These are phyloP conservation scores for Mycena kentingensis DNA, from an alignment of 768 basidiomycete genomes.

Conservation along the genomic window DNA sequence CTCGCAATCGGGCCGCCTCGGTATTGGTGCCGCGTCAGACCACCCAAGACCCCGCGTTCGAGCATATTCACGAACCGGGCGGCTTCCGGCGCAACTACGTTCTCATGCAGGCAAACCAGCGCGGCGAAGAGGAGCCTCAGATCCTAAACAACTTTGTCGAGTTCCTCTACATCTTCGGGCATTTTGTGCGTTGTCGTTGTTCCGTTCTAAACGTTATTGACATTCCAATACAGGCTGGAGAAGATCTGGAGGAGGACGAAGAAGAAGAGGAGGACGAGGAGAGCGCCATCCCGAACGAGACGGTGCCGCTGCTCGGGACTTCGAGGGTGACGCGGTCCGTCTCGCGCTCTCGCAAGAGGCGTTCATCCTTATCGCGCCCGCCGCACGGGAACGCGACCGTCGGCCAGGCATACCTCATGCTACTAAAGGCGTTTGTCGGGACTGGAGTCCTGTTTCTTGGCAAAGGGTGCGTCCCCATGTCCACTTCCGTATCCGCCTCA, in stretches of 20 bases:
- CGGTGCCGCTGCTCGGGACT: slow-evolving; percentile 54
- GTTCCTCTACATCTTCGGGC: slow-evolving; percentile 92
- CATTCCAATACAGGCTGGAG: neutral
- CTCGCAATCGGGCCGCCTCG: slow-evolving; percentile 69
- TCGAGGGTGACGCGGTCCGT: slow-evolving; percentile 31
- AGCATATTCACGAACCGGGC: slow-evolving; percentile 94
- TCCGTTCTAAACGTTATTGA: neutral
- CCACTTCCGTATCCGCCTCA: neutral
- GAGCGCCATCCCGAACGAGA: slow-evolving; percentile 41
- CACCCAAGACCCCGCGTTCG: slow-evolving; percentile 73
- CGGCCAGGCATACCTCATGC: slow-evolving; percentile 89
- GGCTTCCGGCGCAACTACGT: slow-evolving; percentile 93
- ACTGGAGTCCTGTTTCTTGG: slow-evolving; percentile 96
- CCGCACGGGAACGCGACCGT: slow-evolving; percentile 85
- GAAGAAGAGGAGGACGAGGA: slow-evolving; percentile 42
- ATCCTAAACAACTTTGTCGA: slow-evolving; percentile 89
- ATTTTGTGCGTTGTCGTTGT: slow-evolving; percentile 70
- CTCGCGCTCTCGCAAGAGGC: slow-evolving; percentile 56
- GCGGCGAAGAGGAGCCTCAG: slow-evolving; percentile 59
- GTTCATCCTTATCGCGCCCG: slow-evolving; percentile 57
- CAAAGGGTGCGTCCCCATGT: slow-evolving; percentile 70
- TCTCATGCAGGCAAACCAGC: slow-evolving; percentile 67
- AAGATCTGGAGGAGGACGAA: neutral
- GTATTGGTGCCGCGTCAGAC: slow-evolving; percentile 57
- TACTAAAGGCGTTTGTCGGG: slow-evolving; percentile 92